These are phyloP conservation scores for Periconia digitata DNA, from an alignment of 2,329 filamentous ascomycete species.

Conservation along the genomic window DNA sequence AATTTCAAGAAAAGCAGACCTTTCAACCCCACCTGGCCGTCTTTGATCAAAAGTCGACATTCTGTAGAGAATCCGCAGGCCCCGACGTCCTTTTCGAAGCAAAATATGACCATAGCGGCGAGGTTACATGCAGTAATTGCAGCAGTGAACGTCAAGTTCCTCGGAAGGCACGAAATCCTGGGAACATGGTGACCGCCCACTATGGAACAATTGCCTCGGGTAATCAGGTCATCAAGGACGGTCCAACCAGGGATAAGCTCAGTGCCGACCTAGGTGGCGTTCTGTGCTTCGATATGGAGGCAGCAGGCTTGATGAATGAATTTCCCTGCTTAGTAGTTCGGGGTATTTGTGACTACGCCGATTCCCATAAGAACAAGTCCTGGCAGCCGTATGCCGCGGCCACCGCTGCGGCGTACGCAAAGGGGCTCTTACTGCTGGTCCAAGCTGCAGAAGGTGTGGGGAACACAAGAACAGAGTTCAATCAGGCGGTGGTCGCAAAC, in stretches of 20 bases:
- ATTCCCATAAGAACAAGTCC: slow-evolving; percentile 19
- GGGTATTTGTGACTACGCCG: slow-evolving; percentile 20
- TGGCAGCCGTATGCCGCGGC: slow-evolving; percentile 17
- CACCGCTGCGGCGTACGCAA: slow-evolving; percentile 15
- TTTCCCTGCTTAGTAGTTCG: slow-evolving; percentile 20
- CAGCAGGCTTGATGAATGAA: slow-evolving; percentile 22
- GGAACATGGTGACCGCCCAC: slow-evolving; percentile 1
- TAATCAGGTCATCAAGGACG: slow-evolving; percentile 4
- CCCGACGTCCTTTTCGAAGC: slow-evolving; percentile 3
- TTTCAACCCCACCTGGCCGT: not conserved
- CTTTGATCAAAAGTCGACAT: not conserved
- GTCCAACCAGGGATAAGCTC: slow-evolving; percentile 7
- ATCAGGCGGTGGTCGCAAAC: not conserved
- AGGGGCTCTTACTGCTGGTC: slow-evolving; percentile 18
- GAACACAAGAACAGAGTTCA: not conserved
- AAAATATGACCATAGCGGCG: not conserved
- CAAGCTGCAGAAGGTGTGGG: not conserved
- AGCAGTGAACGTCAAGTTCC: not conserved
- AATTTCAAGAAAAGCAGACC: not conserved
- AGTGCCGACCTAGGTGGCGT: not conserved
- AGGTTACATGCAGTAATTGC: not conserved
- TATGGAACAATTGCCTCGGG: slow-evolving; percentile 5
- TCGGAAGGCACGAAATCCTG: not conserved
- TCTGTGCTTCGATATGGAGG: slow-evolving; percentile 13
- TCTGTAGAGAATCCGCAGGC: not conserved